Evolutionary conservation across 208 protist species (phyloP).

Genomic region (Trypanosoma vivax): DNA sequence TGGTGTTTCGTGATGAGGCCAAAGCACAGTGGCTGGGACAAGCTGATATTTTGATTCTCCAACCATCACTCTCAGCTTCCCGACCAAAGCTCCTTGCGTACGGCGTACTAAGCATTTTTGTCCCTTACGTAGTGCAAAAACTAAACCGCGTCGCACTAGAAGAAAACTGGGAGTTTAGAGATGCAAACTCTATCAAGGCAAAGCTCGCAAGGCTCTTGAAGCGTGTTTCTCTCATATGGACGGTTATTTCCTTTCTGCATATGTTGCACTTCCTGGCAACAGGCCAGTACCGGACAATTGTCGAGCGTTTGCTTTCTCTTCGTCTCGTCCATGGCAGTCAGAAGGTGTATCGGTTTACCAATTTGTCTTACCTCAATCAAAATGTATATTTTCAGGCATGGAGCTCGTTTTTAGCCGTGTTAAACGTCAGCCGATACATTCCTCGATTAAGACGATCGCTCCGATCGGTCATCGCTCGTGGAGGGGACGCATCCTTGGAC

Average conservation of each 20-base stretch:
- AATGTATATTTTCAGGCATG: constrained; percentile 78
- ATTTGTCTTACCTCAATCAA: constrained; percentile 86
- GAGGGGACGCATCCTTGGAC: constrained; percentile 13
- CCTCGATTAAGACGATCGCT: constrained; percentile 39
- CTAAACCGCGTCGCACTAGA: constrained; percentile 64
- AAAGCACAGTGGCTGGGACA: constrained; percentile 41
- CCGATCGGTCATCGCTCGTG: constrained; percentile 25
- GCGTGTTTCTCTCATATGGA: constrained; percentile 41
- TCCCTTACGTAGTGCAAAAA: constrained; percentile 76
- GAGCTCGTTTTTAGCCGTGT: constrained; percentile 63
- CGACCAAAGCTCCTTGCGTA: constrained; percentile 63
- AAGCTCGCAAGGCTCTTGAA: constrained; percentile 39
- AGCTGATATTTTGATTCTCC: constrained; percentile 36
- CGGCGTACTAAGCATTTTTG: constrained; percentile 50
- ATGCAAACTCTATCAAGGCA: constrained; percentile 17
- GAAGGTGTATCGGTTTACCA: constrained; percentile 70
- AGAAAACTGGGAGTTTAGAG: constrained; percentile 65
- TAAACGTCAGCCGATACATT: constrained; percentile 69
- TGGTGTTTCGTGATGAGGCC: constrained; percentile 75
- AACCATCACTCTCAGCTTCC: constrained; percentile 57
- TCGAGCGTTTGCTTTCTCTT: constrained; percentile 76
- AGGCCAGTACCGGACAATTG: constrained; percentile 76
- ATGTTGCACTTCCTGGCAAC: constrained; percentile 82
- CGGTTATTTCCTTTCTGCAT: constrained; percentile 64
- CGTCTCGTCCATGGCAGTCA: constrained; percentile 83